Conservation (phyloP, 768 basidiomycete species). For the Kwoniella pini region DNA sequence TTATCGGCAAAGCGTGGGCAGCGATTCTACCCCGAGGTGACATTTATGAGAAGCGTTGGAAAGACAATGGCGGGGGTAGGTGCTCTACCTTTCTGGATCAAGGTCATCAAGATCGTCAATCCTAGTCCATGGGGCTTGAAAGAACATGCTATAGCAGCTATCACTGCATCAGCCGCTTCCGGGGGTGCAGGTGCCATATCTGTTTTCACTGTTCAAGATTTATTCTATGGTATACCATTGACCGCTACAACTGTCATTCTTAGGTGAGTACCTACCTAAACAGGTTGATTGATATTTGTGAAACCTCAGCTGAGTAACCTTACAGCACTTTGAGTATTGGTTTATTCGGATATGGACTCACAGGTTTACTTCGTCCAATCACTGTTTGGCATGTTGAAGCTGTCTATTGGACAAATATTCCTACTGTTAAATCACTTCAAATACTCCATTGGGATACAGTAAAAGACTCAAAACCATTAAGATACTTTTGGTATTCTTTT, state of each 20-base stretch:
- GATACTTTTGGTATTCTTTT: slow-evolving; percentile 15
- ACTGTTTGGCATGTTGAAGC: slow-evolving; percentile 58
- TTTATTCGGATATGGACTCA: slow-evolving; percentile 62
- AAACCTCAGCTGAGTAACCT: not conserved
- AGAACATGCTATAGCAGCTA: slow-evolving; percentile 56
- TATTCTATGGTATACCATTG: slow-evolving; percentile 65
- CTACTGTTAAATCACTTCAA: slow-evolving; percentile 24
- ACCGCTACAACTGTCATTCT: slow-evolving; percentile 63
- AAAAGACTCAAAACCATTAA: slow-evolving; percentile 18
- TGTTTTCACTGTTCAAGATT: slow-evolving; percentile 60
- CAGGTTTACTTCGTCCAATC: slow-evolving; percentile 63
- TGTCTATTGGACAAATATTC: slow-evolving; percentile 28
- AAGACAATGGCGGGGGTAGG: not conserved
- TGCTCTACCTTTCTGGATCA: slow-evolving; percentile 56
- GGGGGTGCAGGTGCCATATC: slow-evolving; percentile 61
- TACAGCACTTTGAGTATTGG: slow-evolving; percentile 23
- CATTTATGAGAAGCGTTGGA: not conserved
- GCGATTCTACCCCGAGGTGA: slow-evolving; percentile 12
- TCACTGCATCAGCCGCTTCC: slow-evolving; percentile 64
- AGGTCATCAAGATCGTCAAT: slow-evolving; percentile 58
- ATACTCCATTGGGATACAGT: slow-evolving; percentile 28
- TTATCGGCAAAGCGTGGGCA: slow-evolving; percentile 55
- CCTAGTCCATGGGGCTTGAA: slow-evolving; percentile 65
- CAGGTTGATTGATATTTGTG: not conserved
- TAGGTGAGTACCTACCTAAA: no score